Evolutionary conservation across 164 flowering plant genomes (phyloP), one percentile per base, ranked within the genome.

Genomic region (Echeveria elegans): DNA sequence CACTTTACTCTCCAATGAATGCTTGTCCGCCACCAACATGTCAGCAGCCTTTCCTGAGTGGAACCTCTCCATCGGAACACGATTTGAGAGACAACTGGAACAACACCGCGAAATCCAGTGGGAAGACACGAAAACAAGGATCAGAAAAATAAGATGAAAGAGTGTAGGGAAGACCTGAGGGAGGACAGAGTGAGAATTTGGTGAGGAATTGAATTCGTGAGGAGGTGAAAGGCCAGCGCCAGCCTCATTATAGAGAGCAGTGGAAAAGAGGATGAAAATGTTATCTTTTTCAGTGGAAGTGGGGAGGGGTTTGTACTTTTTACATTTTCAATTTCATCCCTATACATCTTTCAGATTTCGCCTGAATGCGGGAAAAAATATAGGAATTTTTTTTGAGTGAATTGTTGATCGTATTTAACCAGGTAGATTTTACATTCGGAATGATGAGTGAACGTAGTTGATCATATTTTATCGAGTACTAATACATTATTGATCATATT

Each of bases 1-100:
- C 28, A 81, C 83, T 73, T 88, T 89, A 52, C 68, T 66, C 21
- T 77, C 78, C 45, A 92, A 76, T 24, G 68, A 72, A 5, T 66
- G 72, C 7, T 73, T 71, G 70, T 88, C 82, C 40, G 59, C 79
- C 24, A 85, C 75, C 16, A 86, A 81, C 15, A 69, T 68, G 60
- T 75, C 74, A 5, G 72, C 75, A 19, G 74, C 69, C 65, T 30
- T 66, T 26, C 69, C 43, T 0, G 69, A 67, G 12, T 60, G 64
- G 16, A 45, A 16, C 31, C 65, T 56, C 50, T 68, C 84, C 84
- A 82, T 81, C 72, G 61, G 40, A 24, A 21, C 29, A 18, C 30
- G 72, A 48, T 30, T 69, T 67, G 47, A 56, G 19, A 5, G 2
- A 9, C 12, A 40, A 14, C 64, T 58, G 11, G 12, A 32, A 19